Evolutionary conservation across 2,329 filamentous ascomycete genomes (phyloP).

Genomic region (Aspergillus ustus): DNA sequence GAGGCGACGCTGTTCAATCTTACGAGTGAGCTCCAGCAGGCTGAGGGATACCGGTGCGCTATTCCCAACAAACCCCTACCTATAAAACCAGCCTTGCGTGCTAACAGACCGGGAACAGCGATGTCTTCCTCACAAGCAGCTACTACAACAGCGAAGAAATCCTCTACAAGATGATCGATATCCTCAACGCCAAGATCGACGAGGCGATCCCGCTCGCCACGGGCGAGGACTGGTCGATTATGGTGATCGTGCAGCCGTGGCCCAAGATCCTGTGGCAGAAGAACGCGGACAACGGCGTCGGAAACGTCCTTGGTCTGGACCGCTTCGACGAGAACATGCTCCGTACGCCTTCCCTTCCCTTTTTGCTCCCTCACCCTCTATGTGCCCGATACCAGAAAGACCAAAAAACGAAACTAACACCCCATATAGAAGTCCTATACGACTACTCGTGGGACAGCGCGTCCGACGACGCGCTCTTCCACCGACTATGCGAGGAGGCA

Average conservation of each 20-base stretch:
- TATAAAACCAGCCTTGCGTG: not conserved
- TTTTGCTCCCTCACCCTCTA: not conserved
- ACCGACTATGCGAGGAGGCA: conserved; percentile 29
- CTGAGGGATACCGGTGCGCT: conserved; percentile 22
- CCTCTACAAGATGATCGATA: conserved; percentile 24
- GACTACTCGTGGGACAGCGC: conserved; percentile 32
- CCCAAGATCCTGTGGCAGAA: conserved; percentile 42
- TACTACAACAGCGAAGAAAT: conserved; percentile 27
- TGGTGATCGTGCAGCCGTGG: conserved; percentile 48
- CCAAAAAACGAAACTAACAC: not conserved
- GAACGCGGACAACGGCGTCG: conserved; percentile 35
- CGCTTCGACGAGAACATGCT: conserved; percentile 33
- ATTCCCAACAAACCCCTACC: not conserved
- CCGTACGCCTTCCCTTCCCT: conserved; percentile 5
- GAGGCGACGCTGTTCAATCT: conserved; percentile 23
- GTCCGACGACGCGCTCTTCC: conserved; percentile 42
- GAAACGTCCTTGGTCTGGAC: conserved; percentile 44
- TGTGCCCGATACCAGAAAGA: not conserved
- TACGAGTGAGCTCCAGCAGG: conserved; percentile 26
- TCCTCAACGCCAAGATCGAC: conserved; percentile 26
- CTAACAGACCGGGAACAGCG: conserved; percentile 13
- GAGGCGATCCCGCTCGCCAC: conserved; percentile 20
- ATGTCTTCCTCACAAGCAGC: conserved; percentile 27
- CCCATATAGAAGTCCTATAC: conserved; percentile 27
- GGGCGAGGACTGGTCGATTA: conserved; percentile 27